phyloP scores from a whole-genome alignment of 1,284 basidiomycete genomes.

The Schizophyllum amplum region DNA sequence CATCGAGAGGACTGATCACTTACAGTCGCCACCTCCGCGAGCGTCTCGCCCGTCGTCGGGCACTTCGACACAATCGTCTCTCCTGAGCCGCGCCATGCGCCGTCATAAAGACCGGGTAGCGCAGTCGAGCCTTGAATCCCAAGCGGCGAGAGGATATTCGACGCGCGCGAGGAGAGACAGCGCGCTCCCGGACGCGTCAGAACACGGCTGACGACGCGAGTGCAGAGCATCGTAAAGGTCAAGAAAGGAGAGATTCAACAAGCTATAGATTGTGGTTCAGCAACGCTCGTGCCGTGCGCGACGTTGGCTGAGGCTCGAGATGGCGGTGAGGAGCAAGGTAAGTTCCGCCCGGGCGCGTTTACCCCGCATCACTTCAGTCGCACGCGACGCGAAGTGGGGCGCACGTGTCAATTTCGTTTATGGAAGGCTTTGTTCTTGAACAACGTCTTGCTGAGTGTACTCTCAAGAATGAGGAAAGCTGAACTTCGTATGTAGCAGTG shows the following conservation, averaged over 20 bases:
- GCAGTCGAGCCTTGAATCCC: constrained; percentile 50
- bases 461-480: too few relatives aligned
- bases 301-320: constrained; percentile 1
- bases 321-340: constrained; percentile 4
- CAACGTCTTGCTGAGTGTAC: too few relatives aligned
- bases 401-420: too few relatives aligned
- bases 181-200: constrained; percentile 22
- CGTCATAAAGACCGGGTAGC: constrained; percentile 69
- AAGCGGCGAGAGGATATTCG: constrained; percentile 52
- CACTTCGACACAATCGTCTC: constrained; percentile 62
- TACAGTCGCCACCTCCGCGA: constrained; percentile 62
- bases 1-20: too few relatives aligned
- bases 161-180: constrained; percentile 53
- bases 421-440: too few relatives aligned
- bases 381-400: too few relatives aligned
- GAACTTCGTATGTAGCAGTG: too few relatives aligned
- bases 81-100: constrained; percentile 69
- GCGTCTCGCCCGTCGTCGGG: constrained; percentile 69
- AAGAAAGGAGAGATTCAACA: background rate
- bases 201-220: background rate
- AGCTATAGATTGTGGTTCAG: background rate
- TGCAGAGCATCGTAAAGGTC: background rate
- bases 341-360: constrained; percentile 4
- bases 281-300: background rate
- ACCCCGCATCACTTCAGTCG: background rate